Base-by-base conservation (phyloP, 192 early-diverging fungal genomes). In the Fimicolochytrium jonesii region DNA sequence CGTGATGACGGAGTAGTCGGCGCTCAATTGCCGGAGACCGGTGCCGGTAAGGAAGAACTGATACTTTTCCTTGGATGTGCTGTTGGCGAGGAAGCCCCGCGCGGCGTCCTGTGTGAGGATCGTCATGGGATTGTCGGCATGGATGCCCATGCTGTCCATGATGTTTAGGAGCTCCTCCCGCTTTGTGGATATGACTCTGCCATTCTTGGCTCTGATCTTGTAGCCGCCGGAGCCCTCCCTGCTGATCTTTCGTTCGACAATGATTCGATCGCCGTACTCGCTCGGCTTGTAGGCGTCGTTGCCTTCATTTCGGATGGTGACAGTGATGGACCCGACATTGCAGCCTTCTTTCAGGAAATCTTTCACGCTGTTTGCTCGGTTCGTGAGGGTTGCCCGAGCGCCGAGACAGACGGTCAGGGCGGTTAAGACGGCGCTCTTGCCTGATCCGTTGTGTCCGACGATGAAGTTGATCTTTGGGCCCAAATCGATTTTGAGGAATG, bases 351-450 rank as follows among this genome's bases (percentile, higher is more conserved):
- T 87, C 33, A 99, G 85, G 18, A 99, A 79, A 5, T 80, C 77
- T 46, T 83, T 85, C 18, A 99, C 66, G 29, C 67, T 88, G 7
- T 78, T 74, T 1, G 86, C 94, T 26, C 96, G 85, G 56, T 94
- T 91, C 15, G 96, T 97, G n/a, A 77, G 45, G 17, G 71, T 85
- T 0, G 95, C 91, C 61, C 90, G 92, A 33, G 90, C 96, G 51
- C 96, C 96, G 28, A 99, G 79, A n/a, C 87, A 89, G 42, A 99
- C 80, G 4, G 84, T 88, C 6, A 99, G 81, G 9, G 85, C 95
- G 0, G 94, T 95, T 31, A 99, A 74, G 51, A 97, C 91, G 29
- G 95, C 93, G 67, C 88, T 91, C 72, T 99, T 99, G n/a, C 96
- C 96, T 69, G 88, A 91, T 52, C 94, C 96, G 67, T 97, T 98